Evolutionary conservation across 129 eudicot genomes (phyloP).

Genomic region (Chrysanthemum lavandulifolium): DNA sequence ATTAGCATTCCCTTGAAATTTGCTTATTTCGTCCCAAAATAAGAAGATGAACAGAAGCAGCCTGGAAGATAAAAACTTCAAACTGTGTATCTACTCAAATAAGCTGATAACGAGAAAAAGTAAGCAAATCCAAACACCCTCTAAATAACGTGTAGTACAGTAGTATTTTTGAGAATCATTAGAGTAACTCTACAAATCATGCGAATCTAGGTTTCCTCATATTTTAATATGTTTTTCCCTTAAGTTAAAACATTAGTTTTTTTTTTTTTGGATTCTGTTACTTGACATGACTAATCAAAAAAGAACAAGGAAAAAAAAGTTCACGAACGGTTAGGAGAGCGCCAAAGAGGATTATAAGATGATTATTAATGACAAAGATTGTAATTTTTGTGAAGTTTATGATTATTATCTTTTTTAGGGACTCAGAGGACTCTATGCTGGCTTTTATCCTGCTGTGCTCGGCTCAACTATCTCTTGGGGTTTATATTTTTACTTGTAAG

Average conservation of each 20-base stretch:
- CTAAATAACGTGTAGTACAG: background rate
- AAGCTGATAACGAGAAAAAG: too few relatives aligned
- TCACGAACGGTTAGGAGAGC: too few relatives aligned
- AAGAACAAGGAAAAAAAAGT: background rate
- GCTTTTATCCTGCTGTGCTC: slow-evolving; percentile 88
- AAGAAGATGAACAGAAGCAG: too few relatives aligned
- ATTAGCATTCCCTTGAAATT: too few relatives aligned
- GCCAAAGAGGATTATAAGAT: background rate
- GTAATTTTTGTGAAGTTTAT: background rate
- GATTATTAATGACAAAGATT: background rate
- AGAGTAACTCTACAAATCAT: background rate
- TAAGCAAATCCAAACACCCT: too few relatives aligned
- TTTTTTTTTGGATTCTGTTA: too few relatives aligned
- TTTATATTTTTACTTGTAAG: slow-evolving; percentile 93
- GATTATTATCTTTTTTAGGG: slow-evolving; percentile 54
- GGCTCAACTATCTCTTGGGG: slow-evolving; percentile 99
- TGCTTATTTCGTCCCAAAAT: too few relatives aligned
- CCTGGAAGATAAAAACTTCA: too few relatives aligned
- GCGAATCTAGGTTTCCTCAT: background rate
- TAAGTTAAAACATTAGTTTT: background rate
- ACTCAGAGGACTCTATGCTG: slow-evolving; percentile 85
- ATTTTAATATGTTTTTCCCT: background rate
- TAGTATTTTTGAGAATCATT: background rate
- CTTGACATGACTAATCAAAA: background rate
- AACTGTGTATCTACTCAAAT: too few relatives aligned